Evolutionary conservation across 179 eudicot species (phyloP).

Genomic region (Nepenthes alata): DNA sequence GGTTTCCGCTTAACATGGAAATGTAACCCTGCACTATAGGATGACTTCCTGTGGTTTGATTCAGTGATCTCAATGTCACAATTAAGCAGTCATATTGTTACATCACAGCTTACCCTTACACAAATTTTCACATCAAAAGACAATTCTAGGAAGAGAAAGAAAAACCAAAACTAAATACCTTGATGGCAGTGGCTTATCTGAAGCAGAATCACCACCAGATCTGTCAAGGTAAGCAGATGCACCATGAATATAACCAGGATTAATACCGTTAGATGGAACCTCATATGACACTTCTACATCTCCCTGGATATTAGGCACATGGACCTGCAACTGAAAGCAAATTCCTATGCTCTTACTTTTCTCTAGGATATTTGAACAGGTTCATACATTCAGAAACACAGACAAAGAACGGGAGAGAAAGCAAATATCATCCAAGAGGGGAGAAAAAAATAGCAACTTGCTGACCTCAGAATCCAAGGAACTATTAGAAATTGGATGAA

Average conservation of each 20-base stretch:
- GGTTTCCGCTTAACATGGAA: too few relatives aligned
- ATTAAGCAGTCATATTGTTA: too few relatives aligned
- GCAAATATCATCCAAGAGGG: too few relatives aligned
- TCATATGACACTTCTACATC: constrained; percentile 26
- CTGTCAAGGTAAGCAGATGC: constrained; percentile 8
- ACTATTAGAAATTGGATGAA: constrained; percentile 27
- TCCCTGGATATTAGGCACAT: constrained; percentile 30
- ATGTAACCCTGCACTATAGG: too few relatives aligned
- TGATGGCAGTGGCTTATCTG: constrained; percentile 26
- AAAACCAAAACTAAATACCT: constrained; percentile 31
- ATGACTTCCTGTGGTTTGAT: not conserved
- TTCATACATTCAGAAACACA: too few relatives aligned
- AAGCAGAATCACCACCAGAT: not conserved
- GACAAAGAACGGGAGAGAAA: too few relatives aligned
- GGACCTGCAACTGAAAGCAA: constrained; percentile 32
- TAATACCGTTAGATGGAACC: constrained; percentile 22
- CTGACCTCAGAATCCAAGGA: constrained; percentile 34
- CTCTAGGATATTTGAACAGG: too few relatives aligned
- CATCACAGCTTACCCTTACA: too few relatives aligned
- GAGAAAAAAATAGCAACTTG: not conserved
- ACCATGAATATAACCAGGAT: constrained; percentile 27
- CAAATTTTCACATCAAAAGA: too few relatives aligned
- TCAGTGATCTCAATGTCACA: not conserved
- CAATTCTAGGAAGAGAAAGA: not conserved
- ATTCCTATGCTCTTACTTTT: not conserved